A percentile compares a stretch with the other conserved stretches of the same genome.
Evolutionary conservation across 208 protist species (phyloP).

Genomic region (Porcisia hertigi): DNA sequence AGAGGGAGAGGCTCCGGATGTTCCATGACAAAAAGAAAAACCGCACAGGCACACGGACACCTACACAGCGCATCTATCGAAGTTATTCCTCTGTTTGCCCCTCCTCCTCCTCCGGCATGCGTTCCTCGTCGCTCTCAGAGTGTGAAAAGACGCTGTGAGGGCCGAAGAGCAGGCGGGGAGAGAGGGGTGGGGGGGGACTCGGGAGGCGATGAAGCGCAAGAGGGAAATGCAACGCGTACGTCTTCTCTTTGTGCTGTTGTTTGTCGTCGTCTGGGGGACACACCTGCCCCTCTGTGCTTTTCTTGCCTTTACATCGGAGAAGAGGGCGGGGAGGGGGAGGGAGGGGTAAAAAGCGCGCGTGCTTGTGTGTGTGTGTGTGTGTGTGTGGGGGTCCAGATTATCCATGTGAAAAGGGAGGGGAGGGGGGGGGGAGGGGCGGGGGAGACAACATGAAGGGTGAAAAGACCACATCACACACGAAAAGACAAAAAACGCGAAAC

Average conservation of each 20-base stretch:
- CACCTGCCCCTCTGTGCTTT: too few relatives aligned
- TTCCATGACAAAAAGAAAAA: neutral
- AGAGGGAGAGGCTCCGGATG: neutral
- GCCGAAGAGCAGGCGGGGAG: neutral
- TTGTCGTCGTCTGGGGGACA: too few relatives aligned
- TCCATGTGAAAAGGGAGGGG: too few relatives aligned
- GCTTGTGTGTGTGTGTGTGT: slow-evolving; percentile 1
- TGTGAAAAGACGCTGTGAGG: neutral
- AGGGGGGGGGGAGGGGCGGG: neutral
- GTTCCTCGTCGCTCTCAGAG: neutral
- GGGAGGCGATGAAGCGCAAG: too few relatives aligned
- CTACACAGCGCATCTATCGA: too few relatives aligned
- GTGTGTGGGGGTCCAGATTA: neutral
- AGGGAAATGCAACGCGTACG: too few relatives aligned
- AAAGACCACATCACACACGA: neutral
- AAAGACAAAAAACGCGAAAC: neutral
- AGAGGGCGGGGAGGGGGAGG: neutral
- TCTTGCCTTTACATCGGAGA: neutral
- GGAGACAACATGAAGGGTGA: neutral
- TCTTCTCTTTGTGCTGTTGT: neutral
- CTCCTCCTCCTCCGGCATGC: neutral
- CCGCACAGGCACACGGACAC: neutral
- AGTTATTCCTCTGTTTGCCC: neutral
- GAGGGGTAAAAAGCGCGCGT: neutral
- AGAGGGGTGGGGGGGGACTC: neutral